These are phyloP conservation scores for Alternaria sp. DNA, from an alignment of 2,329 filamentous ascomycete genomes.

Conservation along the genomic window DNA sequence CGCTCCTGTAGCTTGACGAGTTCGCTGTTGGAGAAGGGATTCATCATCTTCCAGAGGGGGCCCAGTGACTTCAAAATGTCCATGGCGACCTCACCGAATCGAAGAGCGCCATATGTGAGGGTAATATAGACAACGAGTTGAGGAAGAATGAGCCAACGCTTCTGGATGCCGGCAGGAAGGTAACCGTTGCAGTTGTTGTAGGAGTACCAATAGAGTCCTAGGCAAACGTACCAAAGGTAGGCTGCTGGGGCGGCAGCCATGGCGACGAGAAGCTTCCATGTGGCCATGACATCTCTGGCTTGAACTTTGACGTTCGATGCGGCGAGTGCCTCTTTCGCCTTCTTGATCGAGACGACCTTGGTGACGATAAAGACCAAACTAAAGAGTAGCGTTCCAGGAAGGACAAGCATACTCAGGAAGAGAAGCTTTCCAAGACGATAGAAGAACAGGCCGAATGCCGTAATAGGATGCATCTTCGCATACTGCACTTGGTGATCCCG, in stretches of 20 bases:
- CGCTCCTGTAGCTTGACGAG: conserved; percentile 78
- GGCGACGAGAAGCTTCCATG: conserved; percentile 54
- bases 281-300: conserved; percentile 52
- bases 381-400: conserved; percentile 89
- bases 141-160: conserved; percentile 67
- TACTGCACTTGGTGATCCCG: conserved; percentile 96
- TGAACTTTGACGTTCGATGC: conserved; percentile 54
- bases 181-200: conserved; percentile 81
- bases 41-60: conserved; percentile 84
- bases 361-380: conserved; percentile 57
- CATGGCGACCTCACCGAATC: conserved; percentile 98
- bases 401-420: conserved; percentile 78
- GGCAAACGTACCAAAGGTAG: conserved; percentile 45
- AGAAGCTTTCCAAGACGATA: conserved; percentile 82
- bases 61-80: conserved; percentile 95
- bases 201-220: conserved; percentile 45
- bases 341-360: conserved; percentile 51
- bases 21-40: conserved; percentile 84
- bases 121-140: conserved; percentile 84
- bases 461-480: conserved; percentile 80
- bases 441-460: conserved; percentile 78
- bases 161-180: conserved; percentile 80
- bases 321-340: conserved; percentile 51
- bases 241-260: conserved; percentile 49
- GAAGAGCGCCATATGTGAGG: conserved; percentile 90